Evolutionary conservation across 2,329 filamentous ascomycete species (phyloP).

Genomic region (Mycocentrospora acerina): DNA sequence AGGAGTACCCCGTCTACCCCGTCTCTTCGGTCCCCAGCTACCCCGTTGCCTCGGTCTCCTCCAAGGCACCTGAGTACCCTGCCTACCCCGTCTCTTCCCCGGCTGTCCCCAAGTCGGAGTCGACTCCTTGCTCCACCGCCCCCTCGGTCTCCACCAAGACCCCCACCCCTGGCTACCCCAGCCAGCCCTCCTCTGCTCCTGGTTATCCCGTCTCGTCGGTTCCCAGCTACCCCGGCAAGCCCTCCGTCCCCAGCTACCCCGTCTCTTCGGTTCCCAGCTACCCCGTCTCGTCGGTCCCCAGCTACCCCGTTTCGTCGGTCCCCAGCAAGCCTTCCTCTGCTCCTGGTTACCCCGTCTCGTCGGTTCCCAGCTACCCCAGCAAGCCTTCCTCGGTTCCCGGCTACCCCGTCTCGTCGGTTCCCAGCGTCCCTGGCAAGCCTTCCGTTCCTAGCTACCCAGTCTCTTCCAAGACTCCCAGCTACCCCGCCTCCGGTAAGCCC

Average conservation of each 20-base stretch:
- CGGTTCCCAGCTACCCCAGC: constrained; percentile 2
- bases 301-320: background rate
- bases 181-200: constrained; percentile 9
- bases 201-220: constrained; percentile 7
- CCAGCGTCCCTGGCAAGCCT: no score
- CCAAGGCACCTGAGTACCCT: background rate
- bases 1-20: constrained; percentile 9
- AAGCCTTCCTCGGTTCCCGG: constrained; percentile 10
- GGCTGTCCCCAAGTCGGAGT: constrained; percentile 1
- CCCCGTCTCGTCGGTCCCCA: background rate
- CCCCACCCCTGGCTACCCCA: constrained; percentile 1
- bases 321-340: constrained; percentile 10
- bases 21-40: constrained; percentile 5
- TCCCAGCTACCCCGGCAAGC: constrained; percentile 40
- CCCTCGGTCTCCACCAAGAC: constrained; percentile 6
- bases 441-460: constrained; percentile 2
- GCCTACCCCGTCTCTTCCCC: constrained; percentile 1
- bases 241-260: constrained; percentile 4
- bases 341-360: constrained; percentile 3
- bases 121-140: no score
- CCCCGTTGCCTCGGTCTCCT: constrained; percentile 1
- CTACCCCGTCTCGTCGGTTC: constrained; percentile 7
- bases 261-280: constrained; percentile 1
- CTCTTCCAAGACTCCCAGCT: constrained; percentile 5
- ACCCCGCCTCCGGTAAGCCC: constrained; percentile 14